A percentile compares a stretch with the other conserved stretches of the same genome.
Conservation (phyloP, 768 basidiomycete genomes). For the Pluteus cervinus region DNA sequence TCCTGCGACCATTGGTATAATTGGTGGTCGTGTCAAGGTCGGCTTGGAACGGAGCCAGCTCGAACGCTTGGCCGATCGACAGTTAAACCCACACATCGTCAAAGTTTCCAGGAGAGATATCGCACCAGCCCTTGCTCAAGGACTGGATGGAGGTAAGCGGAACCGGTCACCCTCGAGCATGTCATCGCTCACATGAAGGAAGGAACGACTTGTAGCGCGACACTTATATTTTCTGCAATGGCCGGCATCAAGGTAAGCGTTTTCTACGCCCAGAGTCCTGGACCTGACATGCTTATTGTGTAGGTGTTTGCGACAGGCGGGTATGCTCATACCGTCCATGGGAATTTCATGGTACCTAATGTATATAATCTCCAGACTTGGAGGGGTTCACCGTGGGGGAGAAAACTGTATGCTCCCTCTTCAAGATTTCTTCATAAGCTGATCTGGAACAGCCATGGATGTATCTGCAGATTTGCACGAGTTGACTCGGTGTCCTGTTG, state of each 20-base stretch:
- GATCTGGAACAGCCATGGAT: conserved; percentile 66
- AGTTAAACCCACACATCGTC: conserved; percentile 35
- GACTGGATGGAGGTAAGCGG: conserved; percentile 63
- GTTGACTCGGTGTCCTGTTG: conserved; percentile 84
- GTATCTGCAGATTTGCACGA: conserved; percentile 92
- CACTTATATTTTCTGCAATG: conserved; percentile 66
- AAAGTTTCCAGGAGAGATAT: conserved; percentile 83
- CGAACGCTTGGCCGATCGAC: conserved; percentile 55
- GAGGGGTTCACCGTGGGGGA: conserved; percentile 70
- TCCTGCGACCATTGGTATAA: conserved; percentile 87
- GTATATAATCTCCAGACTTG: conserved; percentile 41
- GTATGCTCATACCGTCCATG: conserved; percentile 34
- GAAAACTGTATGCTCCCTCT: conserved; percentile 11
- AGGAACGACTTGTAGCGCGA: conserved; percentile 70
- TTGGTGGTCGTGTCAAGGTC: conserved; percentile 81
- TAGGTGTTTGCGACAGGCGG: conserved; percentile 93
- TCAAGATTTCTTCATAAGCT: not conserved
- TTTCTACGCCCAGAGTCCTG: not conserved
- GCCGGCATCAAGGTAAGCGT: conserved; percentile 80
- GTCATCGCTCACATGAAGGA: conserved; percentile 10
- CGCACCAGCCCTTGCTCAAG: conserved; percentile 61
- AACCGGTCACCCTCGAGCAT: not conserved
- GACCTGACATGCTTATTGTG: conserved; percentile 3
- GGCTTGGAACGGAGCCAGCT: conserved; percentile 67
- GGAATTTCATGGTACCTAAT: conserved; percentile 6